phyloP scores from a whole-genome alignment of 2,329 filamentous ascomycete genomes.

The Dactylella cylindrospora region DNA sequence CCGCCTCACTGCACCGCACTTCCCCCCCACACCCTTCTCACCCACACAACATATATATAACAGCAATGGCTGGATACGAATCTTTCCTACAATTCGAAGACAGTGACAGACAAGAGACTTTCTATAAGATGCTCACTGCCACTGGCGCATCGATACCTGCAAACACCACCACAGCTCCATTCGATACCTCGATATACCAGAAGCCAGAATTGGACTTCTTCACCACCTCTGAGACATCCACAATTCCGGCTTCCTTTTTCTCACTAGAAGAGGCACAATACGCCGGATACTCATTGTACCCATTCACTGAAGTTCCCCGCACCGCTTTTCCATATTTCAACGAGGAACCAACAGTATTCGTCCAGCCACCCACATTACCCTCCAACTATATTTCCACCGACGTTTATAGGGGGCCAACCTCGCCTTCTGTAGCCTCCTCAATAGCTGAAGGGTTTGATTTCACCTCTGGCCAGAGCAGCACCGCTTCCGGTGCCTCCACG shows the following conservation, averaged over 20 bases:
- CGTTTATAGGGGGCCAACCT: slow-evolving; percentile 36
- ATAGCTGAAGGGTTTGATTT: slow-evolving; percentile 39
- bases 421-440: slow-evolving; percentile 39
- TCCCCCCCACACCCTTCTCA: slow-evolving; percentile 23
- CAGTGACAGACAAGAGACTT: slow-evolving; percentile 41
- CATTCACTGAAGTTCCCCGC: slow-evolving; percentile 38
- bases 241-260: slow-evolving; percentile 39
- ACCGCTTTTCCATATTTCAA: slow-evolving; percentile 40
- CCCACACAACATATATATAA: slow-evolving; percentile 30
- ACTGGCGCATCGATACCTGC: slow-evolving; percentile 41
- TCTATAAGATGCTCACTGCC: slow-evolving; percentile 44
- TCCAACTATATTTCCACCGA: slow-evolving; percentile 41
- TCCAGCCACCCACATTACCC: slow-evolving; percentile 43
- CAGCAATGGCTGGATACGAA: slow-evolving; percentile 41
- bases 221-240: slow-evolving; percentile 27
- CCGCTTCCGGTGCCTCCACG: slow-evolving; percentile 37
- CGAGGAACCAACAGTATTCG: slow-evolving; percentile 31
- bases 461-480: slow-evolving; percentile 41
- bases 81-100: slow-evolving; percentile 43
- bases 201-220: slow-evolving; percentile 42
- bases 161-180: slow-evolving; percentile 38
- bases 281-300: slow-evolving; percentile 36
- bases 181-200: slow-evolving; percentile 39
- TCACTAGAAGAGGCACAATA: slow-evolving; percentile 38
- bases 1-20: slow-evolving; percentile 42